Evolutionary conservation across 106 monocot genomes (phyloP), one percentile per base, ranked within the genome.

Genomic region (Triglochin maritima): DNA sequence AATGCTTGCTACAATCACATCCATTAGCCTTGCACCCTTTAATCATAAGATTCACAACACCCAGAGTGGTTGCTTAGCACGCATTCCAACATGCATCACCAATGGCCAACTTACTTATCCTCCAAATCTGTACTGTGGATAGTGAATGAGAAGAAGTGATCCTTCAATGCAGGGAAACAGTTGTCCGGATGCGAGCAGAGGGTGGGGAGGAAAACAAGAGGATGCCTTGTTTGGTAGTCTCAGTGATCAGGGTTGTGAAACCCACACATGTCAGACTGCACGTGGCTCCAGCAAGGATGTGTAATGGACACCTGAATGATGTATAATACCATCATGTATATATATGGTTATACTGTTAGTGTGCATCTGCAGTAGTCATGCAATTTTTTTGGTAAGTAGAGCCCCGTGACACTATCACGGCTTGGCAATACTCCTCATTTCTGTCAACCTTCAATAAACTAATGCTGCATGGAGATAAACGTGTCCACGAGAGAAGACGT

Each of bases 261-360:
- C 53, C 2, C 50, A 66, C 11, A 9, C 52, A 42, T 52, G 50
- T 54, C 52, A 52, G 52, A 50, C 53, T 52, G 66, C 66, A 52
- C 52, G 66, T 50, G 50, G 17, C 66, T 53, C 66, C 43, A 53
- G 51, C 52, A 52, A 9, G 66, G 9, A 66, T 52, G 11, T 44
- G 29, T 43, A 66, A 66, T 53, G 42, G 51, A 66, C 66, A 66
- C 66, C 66, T 52, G 50, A 52, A 52, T 4, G 11, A n/a, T 52
- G 49, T 41, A 50, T 66, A 43, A 44, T 52, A 52, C n/a, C n/a
- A n/a, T 66, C 12, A 15, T 64, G 14, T 64, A 49, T 6, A 47
- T 64, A 17, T 29, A 14, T 50, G 3, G 9, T 16, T n/a, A 43
- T 9, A 47, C 47, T 66, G 66, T 43, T 44, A 54, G 12, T 45